Percentiles rank a stretch among this genome's conserved stretches.
phyloP scores from a whole-genome alignment of 2,329 filamentous ascomycete genomes.

The Chaetomium sp. region DNA sequence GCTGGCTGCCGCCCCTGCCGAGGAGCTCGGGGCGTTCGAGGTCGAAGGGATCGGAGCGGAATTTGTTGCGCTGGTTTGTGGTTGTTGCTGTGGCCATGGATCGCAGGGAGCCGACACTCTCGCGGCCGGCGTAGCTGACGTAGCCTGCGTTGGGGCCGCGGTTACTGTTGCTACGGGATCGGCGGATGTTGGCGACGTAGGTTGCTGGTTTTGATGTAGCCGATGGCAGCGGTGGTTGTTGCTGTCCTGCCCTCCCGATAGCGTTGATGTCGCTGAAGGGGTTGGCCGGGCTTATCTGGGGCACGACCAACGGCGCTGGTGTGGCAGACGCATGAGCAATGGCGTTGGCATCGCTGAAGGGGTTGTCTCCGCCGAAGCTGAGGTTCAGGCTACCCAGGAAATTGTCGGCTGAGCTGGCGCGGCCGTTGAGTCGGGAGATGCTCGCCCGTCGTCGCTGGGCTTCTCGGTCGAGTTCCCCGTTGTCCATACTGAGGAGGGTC shows the following conservation, averaged over 20 bases:
- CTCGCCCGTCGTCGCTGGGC: constrained; percentile 31
- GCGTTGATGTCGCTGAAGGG: constrained; percentile 47
- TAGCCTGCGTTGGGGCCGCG: constrained; percentile 34
- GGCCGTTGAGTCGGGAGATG: constrained; percentile 26
- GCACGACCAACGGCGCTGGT: constrained; percentile 31
- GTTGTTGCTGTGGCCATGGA: constrained; percentile 33
- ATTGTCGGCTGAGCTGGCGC: constrained; percentile 32
- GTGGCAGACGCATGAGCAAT: constrained; percentile 34
- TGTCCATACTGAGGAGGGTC: constrained; percentile 38
- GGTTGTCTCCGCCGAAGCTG: constrained; percentile 34
- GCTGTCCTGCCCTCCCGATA: constrained; percentile 23
- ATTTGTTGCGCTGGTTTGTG: constrained; percentile 42
- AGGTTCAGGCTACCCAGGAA: constrained; percentile 37
- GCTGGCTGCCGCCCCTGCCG: constrained; percentile 20
- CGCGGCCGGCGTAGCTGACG: constrained; percentile 34
- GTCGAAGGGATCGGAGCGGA: constrained; percentile 60
- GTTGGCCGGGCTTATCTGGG: constrained; percentile 28
- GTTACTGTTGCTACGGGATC: constrained; percentile 34
- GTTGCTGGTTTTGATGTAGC: constrained; percentile 30
- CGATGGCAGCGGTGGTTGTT: constrained; percentile 2
- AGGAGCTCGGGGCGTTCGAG: constrained; percentile 49
- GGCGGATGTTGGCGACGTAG: constrained; percentile 43
- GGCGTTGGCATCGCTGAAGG: constrained; percentile 45
- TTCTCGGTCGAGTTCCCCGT: constrained; percentile 34
- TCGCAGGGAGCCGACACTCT: constrained; percentile 37